A percentile compares a stretch with the other conserved stretches of the same genome.
These are phyloP conservation scores for Lachancea lanzarotensis DNA, from an alignment of 805 yeast genomes.

Conservation along the genomic window DNA sequence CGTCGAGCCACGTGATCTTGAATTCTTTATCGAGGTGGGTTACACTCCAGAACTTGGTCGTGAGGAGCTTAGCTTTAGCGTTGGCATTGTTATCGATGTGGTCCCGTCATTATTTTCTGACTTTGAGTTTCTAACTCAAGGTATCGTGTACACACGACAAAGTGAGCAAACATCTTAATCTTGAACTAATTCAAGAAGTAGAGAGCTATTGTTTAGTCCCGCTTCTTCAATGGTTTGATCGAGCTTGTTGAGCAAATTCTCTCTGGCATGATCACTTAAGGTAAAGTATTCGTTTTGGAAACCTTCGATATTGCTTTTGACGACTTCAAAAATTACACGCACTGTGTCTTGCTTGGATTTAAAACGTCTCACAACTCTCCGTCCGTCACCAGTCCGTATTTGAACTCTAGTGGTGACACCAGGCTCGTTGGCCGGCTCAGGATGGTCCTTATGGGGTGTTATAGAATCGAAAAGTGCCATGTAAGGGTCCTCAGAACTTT, in stretches of 20 bases:
- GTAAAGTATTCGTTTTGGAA: constrained; percentile 43
- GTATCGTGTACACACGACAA: no score
- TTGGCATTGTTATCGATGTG: no score
- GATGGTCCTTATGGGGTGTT: constrained; percentile 39
- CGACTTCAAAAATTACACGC: constrained; percentile 51
- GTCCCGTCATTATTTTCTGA: no score
- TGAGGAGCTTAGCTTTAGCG: no score
- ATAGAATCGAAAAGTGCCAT: constrained; percentile 46
- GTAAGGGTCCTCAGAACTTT: constrained; percentile 28
- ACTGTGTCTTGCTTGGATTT: constrained; percentile 49
- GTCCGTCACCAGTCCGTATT: constrained; percentile 84
- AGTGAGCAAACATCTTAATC: background rate
- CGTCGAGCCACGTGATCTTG: no score
- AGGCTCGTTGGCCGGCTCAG: constrained; percentile 56
- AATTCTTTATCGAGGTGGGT: no score
- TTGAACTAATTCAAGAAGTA: constrained; percentile 51
- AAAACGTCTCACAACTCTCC: constrained; percentile 69
- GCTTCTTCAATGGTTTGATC: constrained; percentile 61
- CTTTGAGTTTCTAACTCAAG: no score
- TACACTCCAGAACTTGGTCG: no score
- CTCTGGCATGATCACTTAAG: constrained; percentile 48
- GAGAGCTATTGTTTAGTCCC: constrained; percentile 74
- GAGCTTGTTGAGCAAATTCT: constrained; percentile 48
- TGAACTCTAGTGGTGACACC: constrained; percentile 70
- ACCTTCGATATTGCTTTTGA: constrained; percentile 51